These are phyloP conservation scores for Aspergillus affinis DNA, from an alignment of 495 filamentous ascomycete genomes.

Conservation along the genomic window DNA sequence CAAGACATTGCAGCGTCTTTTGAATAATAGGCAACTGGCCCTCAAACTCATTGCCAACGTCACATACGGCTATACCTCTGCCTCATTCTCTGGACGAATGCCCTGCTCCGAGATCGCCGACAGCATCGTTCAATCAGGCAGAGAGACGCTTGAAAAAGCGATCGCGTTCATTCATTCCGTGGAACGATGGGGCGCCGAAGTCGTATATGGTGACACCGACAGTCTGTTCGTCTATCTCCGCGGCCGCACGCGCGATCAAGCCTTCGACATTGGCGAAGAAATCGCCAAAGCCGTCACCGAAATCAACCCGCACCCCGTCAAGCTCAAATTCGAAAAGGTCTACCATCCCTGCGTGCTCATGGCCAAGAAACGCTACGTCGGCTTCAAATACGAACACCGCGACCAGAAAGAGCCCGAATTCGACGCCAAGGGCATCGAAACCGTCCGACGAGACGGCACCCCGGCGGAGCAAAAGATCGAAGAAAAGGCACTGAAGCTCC, in stretches of 20 bases:
- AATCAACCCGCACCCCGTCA: slow-evolving; percentile 88
- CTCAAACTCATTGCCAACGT: slow-evolving; percentile 98
- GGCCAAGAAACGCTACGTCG: slow-evolving; percentile 97
- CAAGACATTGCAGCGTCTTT: slow-evolving; percentile 76
- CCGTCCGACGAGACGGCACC: slow-evolving; percentile 89
- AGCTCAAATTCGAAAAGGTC: slow-evolving; percentile 98
- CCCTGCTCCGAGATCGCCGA: slow-evolving; percentile 97
- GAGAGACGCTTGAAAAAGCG: slow-evolving; percentile 91
- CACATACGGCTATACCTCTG: slow-evolving; percentile 96
- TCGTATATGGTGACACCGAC: slow-evolving; percentile 98
- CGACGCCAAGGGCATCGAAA: slow-evolving; percentile 98
- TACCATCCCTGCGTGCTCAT: slow-evolving; percentile 92
- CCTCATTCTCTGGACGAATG: slow-evolving; percentile 94
- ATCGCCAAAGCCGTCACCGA: slow-evolving; percentile 88
- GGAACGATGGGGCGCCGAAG: slow-evolving; percentile 85
- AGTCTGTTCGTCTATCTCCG: slow-evolving; percentile 92
- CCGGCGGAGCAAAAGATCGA: slow-evolving; percentile 97
- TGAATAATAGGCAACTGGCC: slow-evolving; percentile 92
- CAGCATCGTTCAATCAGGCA: slow-evolving; percentile 93
- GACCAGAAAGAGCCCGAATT: slow-evolving; percentile 83
- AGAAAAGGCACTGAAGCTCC: slow-evolving; percentile 84
- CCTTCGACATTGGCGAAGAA: slow-evolving; percentile 89
- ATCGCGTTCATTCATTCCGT: slow-evolving; percentile 90
- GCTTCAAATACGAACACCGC: slow-evolving; percentile 89
- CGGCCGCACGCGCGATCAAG: slow-evolving; percentile 80